These are phyloP conservation scores for Cryptosporidium bovis DNA, from an alignment of 169 alveolate genomes.

Conservation along the genomic window DNA sequence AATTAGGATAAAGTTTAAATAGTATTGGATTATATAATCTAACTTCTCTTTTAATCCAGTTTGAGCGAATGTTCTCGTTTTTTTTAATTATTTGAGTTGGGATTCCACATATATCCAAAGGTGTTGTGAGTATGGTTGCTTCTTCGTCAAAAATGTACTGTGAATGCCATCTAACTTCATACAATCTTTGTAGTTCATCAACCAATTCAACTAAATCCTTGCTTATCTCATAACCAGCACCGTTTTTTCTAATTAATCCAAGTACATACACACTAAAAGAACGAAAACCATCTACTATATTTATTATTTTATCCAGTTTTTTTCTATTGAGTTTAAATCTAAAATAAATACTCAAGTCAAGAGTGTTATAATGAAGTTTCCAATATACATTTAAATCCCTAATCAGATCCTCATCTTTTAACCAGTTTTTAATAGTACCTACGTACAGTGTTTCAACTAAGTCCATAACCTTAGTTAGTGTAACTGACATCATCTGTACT, in stretches of 20 bases:
- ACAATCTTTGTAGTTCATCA: constrained; percentile 54
- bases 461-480: constrained; percentile 59
- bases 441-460: constrained; percentile 9
- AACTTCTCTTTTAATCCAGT: constrained; percentile 40
- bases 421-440: not conserved
- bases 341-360: not conserved
- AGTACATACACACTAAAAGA: constrained; percentile 33
- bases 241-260: not conserved
- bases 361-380: constrained; percentile 21
- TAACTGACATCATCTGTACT: constrained; percentile 4
- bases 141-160: constrained; percentile 23
- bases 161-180: constrained; percentile 33
- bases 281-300: constrained; percentile 14
- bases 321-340: constrained; percentile 12
- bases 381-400: constrained; percentile 6
- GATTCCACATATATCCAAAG: constrained; percentile 58
- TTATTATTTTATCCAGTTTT: not conserved
- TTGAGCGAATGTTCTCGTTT: not conserved
- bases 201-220: constrained; percentile 7
- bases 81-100: constrained; percentile 22
- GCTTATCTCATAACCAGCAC: constrained; percentile 1
- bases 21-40: constrained; percentile 24
- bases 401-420: constrained; percentile 26
- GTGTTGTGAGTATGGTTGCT: constrained; percentile 24
- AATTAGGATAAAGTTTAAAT: constrained; percentile 26